These are phyloP conservation scores for Boletus rubroflammeus DNA, from an alignment of 768 basidiomycete genomes.

Conservation along the genomic window DNA sequence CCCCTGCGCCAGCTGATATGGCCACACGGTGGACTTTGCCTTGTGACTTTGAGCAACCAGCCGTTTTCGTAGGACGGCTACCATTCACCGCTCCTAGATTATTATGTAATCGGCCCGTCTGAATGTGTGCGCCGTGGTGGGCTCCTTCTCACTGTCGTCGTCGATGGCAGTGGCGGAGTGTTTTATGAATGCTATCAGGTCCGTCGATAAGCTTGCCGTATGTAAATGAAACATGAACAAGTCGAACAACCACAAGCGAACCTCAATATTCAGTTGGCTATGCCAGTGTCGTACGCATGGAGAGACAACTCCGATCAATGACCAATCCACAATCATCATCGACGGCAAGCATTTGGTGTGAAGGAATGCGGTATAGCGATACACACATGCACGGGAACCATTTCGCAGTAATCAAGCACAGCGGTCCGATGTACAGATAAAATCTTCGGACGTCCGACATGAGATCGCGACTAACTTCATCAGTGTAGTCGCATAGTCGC, in stretches of 20 bases:
- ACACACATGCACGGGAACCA: background rate
- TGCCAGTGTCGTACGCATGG: too few species aligned
- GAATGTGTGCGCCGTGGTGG: background rate
- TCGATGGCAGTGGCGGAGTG: background rate
- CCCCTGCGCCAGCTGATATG: constrained; percentile 3
- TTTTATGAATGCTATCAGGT: background rate
- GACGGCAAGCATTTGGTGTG: background rate
- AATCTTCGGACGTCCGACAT: too few species aligned
- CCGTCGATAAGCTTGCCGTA: background rate
- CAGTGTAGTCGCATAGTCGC: background rate
- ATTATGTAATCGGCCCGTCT: constrained; percentile 15
- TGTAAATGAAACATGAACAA: background rate
- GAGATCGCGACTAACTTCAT: background rate
- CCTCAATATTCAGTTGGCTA: too few species aligned
- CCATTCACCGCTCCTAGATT: constrained; percentile 3
- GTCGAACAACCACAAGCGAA: background rate
- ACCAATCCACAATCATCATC: background rate
- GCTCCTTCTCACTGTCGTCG: background rate
- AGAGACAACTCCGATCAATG: background rate
- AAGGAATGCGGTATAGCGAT: background rate
- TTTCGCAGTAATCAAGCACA: background rate
- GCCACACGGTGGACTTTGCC: background rate
- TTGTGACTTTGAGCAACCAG: background rate
- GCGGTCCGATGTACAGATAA: background rate
- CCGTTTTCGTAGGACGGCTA: constrained; percentile 3